phyloP scores from a whole-genome alignment of 306 rosid species.

The Geum urbanum region DNA sequence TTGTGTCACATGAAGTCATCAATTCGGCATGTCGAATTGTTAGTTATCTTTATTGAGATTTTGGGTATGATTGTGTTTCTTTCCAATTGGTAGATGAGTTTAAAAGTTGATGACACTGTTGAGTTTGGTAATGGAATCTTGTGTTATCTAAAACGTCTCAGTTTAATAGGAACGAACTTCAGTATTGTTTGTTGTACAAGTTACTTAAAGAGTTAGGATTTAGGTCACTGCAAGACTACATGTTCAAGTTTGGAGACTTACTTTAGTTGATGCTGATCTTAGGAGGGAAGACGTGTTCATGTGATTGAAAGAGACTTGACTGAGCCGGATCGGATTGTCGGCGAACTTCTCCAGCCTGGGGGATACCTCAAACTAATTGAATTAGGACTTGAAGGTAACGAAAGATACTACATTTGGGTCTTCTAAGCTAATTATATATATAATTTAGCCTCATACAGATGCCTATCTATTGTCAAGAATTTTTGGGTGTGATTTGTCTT shows the following conservation, averaged over 20 bases:
- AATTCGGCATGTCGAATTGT: conserved; percentile 3
- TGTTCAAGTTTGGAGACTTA: background rate
- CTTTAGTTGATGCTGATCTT: conserved; percentile 8
- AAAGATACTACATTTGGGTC: background rate
- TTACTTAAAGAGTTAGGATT: background rate
- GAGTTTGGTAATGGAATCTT: background rate
- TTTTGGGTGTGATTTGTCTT: too few species aligned
- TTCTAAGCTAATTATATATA: background rate
- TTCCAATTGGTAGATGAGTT: background rate
- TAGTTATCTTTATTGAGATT: background rate
- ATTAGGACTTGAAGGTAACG: conserved; percentile 54
- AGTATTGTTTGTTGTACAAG: background rate
- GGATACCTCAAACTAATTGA: conserved; percentile 59
- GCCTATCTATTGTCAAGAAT: too few species aligned
- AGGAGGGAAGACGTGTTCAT: conserved; percentile 57
- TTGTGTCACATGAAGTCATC: background rate
- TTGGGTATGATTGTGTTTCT: background rate
- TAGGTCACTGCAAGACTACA: background rate
- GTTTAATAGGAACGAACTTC: background rate
- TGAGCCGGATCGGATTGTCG: conserved; percentile 58
- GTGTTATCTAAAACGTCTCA: background rate
- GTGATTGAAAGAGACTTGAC: conserved; percentile 60
- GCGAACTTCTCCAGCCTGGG: conserved; percentile 71
- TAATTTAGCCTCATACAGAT: background rate
- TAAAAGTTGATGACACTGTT: conserved; percentile 12